phyloP scores from a whole-genome alignment of 768 basidiomycete species.

The Pleurotus sapidus region DNA sequence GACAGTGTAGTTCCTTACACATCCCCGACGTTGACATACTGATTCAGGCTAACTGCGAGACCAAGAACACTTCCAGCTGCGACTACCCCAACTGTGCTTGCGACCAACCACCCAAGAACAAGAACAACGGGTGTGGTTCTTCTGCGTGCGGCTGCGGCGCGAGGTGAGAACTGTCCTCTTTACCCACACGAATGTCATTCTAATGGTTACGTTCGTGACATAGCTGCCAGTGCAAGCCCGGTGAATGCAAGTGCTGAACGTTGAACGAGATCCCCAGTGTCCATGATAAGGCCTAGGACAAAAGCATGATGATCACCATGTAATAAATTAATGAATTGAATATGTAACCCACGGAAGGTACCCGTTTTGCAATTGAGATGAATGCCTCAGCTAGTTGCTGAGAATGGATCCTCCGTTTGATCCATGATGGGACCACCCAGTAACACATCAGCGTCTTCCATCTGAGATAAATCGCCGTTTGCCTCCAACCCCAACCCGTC shows the following conservation, averaged over 20 bases:
- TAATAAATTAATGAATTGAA: not conserved
- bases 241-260: slow-evolving; percentile 31
- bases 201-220: not conserved
- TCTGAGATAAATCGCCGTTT: slow-evolving; percentile 52
- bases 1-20: not conserved
- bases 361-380: not conserved
- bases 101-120: slow-evolving; percentile 33
- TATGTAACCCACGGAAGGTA: not conserved
- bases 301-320: not conserved
- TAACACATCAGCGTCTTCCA: slow-evolving; percentile 49
- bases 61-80: slow-evolving; percentile 23
- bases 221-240: slow-evolving; percentile 31
- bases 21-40: not conserved
- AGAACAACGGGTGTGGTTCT: slow-evolving; percentile 16
- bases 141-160: slow-evolving; percentile 18
- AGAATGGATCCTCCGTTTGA: slow-evolving; percentile 59
- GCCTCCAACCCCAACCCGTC: slow-evolving; percentile 59
- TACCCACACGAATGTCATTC: too few relatives aligned
- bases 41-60: slow-evolving; percentile 9
- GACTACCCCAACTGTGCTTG: slow-evolving; percentile 28
- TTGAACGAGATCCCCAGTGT: slow-evolving; percentile 11
- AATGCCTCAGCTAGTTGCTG: slow-evolving; percentile 5
- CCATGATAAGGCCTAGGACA: not conserved
- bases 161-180: slow-evolving; percentile 10
- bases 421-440: slow-evolving; percentile 64